Conservation (phyloP, 148 eudicot genomes). For the Dianthus caryophyllus region DNA sequence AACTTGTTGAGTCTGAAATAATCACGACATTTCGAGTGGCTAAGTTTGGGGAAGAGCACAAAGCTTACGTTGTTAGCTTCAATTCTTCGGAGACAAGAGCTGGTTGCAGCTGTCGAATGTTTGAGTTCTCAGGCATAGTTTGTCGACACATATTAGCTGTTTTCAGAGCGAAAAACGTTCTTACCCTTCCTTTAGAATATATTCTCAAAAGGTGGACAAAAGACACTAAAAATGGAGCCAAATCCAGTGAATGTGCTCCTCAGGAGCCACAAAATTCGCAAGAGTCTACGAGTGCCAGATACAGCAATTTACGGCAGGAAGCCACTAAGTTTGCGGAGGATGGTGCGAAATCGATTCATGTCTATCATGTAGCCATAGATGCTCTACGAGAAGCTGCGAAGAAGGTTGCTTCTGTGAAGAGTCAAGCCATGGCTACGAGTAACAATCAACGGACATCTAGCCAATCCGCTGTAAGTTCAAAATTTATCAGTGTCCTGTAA, state of each 20-base stretch:
- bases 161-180: conserved; percentile 39
- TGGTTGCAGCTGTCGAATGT: conserved; percentile 45
- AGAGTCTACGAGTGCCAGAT: conserved; percentile 24
- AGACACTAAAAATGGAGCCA: conserved; percentile 27
- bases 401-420: conserved; percentile 31
- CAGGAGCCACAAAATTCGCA: conserved; percentile 18
- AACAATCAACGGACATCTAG: conserved; percentile 16
- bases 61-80: conserved; percentile 34
- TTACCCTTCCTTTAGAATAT: conserved; percentile 36
- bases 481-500: not conserved
- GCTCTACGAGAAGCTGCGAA: conserved; percentile 36
- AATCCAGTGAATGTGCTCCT: conserved; percentile 21
- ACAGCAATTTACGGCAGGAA: conserved; percentile 32
- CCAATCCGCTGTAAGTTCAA: conserved; percentile 26
- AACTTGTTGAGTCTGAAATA: conserved; percentile 32
- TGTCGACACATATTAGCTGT: conserved; percentile 45
- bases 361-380: conserved; percentile 37
- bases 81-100: conserved; percentile 27
- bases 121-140: conserved; percentile 40
- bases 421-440: conserved; percentile 25
- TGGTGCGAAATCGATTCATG: conserved; percentile 45
- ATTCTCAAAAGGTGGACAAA: conserved; percentile 42
- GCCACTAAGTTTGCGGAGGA: conserved; percentile 45
- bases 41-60: conserved; percentile 39
- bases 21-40: conserved; percentile 30